Percentiles rank a stretch among this genome's conserved stretches.
Conservation (phyloP, 2,329 filamentous ascomycete species). For the Byssochlamys sp. region DNA sequence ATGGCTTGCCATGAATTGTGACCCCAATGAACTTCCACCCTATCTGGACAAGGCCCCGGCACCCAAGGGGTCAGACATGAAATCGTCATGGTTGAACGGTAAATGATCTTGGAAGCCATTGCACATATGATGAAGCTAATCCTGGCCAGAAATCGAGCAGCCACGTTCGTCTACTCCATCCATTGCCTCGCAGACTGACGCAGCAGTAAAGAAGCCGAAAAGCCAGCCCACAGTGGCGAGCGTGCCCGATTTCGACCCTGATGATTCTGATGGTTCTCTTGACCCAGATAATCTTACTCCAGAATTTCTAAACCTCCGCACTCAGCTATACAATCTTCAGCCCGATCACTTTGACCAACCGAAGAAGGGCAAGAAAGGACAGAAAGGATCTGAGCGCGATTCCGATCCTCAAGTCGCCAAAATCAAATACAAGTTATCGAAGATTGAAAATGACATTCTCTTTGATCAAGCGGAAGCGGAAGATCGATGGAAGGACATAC, state of each 20-base stretch:
- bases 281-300: conserved; percentile 67
- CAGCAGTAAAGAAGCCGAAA: conserved; percentile 17
- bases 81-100: conserved; percentile 30
- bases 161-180: conserved; percentile 18
- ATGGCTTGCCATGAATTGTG: conserved; percentile 75
- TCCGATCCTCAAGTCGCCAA: conserved; percentile 47
- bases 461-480: conserved; percentile 61
- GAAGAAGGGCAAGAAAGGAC: conserved; percentile 33
- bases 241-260: conserved; percentile 15
- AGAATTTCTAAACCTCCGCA: conserved; percentile 66
- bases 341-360: conserved; percentile 41
- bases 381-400: conserved; percentile 10
- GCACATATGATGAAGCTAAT: conserved; percentile 16
- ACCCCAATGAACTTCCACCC: conserved; percentile 57
- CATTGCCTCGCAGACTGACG: conserved; percentile 13
- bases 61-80: conserved; percentile 21
- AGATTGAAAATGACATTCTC: conserved; percentile 67
- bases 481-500: conserved; percentile 53
- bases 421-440: conserved; percentile 62
- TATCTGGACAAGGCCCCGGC: conserved; percentile 42
- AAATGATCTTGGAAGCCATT: conserved; percentile 7
- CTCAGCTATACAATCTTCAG: conserved; percentile 54
- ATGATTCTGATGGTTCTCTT: conserved; percentile 53
- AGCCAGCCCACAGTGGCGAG: conserved; percentile 16
- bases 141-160: conserved; percentile 19